These are phyloP conservation scores for Smittium mucronatum DNA, from an alignment of 371 early-diverging fungal species.

Conservation along the genomic window DNA sequence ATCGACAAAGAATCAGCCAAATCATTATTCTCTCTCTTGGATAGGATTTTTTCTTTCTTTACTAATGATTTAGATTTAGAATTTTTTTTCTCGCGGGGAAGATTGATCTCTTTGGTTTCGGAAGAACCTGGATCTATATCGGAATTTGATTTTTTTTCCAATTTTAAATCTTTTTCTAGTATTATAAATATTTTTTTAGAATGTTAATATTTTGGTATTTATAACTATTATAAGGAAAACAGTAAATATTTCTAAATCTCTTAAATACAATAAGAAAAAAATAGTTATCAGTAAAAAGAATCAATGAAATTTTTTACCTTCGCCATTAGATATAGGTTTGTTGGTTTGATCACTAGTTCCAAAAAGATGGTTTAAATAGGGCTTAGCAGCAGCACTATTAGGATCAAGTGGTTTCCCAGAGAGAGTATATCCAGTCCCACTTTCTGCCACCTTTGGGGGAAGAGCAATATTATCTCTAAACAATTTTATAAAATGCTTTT, in stretches of 20 bases:
- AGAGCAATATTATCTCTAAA: conserved; percentile 64
- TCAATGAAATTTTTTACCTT: too few species aligned
- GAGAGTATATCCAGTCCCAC: conserved; percentile 75
- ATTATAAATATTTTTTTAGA: too few species aligned
- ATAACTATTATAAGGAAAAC: too few species aligned
- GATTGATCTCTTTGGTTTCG: not conserved
- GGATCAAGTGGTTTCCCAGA: conserved; percentile 79
- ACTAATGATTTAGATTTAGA: not conserved
- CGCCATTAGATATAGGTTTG: too few species aligned
- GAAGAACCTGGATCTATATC: not conserved
- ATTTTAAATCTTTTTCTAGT: not conserved
- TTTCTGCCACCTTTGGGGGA: conserved; percentile 61
- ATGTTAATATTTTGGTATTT: too few species aligned
- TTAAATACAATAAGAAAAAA: too few species aligned
- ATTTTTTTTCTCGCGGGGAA: not conserved
- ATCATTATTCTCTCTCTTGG: not conserved
- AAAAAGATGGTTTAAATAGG: conserved; percentile 40
- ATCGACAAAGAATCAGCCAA: not conserved
- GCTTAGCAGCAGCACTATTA: conserved; percentile 67
- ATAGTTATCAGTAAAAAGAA: too few species aligned
- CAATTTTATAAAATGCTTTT: conserved; percentile 80
- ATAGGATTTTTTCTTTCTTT: not conserved
- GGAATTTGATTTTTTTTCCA: not conserved
- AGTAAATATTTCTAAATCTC: too few species aligned
- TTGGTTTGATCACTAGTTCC: not conserved